A percentile compares a stretch with the other conserved stretches of the same genome.
These are phyloP conservation scores for Eucalyptus erythrocorys DNA, from an alignment of 345 rosid genomes.

Conservation along the genomic window DNA sequence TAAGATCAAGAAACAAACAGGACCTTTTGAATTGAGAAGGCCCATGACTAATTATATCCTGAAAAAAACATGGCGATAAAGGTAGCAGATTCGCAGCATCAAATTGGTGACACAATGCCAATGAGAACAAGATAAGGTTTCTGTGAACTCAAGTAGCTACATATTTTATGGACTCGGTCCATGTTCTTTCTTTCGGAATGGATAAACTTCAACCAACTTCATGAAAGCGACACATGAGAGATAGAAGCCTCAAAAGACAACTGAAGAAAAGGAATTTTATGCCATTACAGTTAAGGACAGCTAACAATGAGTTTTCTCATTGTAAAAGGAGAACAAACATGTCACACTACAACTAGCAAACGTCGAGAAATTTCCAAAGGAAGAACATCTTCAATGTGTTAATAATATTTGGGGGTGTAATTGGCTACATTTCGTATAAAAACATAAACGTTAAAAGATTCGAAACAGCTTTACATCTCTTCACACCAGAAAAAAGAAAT, in stretches of 20 bases:
- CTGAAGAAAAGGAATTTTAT: background rate
- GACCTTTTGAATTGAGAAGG: background rate
- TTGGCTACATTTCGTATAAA: background rate
- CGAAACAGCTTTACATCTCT: background rate
- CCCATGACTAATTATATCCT: background rate
- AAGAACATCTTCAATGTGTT: background rate
- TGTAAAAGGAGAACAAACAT: background rate
- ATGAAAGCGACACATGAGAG: background rate
- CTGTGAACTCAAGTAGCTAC: background rate
- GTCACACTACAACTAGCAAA: background rate
- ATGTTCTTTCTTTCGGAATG: background rate
- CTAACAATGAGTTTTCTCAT: background rate
- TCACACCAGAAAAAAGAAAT: background rate
- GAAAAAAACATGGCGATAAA: background rate
- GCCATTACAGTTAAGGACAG: background rate
- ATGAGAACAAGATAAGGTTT: background rate
- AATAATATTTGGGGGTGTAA: background rate
- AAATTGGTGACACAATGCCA: background rate
- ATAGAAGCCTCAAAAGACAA: background rate
- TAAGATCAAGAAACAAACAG: background rate
- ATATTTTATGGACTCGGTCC: background rate
- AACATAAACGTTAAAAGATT: background rate
- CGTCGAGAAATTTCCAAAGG: background rate
- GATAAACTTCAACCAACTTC: background rate
- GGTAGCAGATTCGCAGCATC: background rate